Evolutionary conservation across 306 rosid species (phyloP), one percentile per base, ranked within the genome.

Genomic region (Prunus dulcis): DNA sequence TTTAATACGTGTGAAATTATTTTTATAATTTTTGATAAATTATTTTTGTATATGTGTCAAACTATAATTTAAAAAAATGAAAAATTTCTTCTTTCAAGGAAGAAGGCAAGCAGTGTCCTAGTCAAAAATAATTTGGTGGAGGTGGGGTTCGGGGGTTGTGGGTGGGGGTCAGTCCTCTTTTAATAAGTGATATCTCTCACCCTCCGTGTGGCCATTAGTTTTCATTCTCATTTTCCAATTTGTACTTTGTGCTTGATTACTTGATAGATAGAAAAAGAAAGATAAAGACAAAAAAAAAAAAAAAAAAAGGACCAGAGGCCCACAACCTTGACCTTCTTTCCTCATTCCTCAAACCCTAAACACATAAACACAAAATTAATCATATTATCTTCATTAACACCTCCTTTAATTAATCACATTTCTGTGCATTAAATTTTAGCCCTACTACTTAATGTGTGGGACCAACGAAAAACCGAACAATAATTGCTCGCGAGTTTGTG

Each of bases 181-280:
- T 50, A 72, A 12, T 63, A 76, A 84, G 73, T 38, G 18, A 56
- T 32, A 79, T 30, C 64, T 82, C 86, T 83, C 43, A 1, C 9
- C 43, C 43, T 38, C 43, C 91, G 87, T 88, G 86, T 85, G 96
- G 83, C 89, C 89, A 82, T 84, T 87, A 82, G 86, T 88, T 86
- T 87, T 74, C 89, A 91, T 86, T 90, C 89, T 85, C 88, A 83
- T 80, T 77, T 68, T 78, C 88, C 72, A 75, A 57, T 70, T 80
- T 80, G 93, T 87, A 85, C 93, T 91, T 86, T 56, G 30, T 67
- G 79, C 83, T 84, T 82, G 79, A 76, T 71, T 38, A 1, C 43
- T 1, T 6, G 43, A 38, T 38, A 3, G 18, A 43, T 67, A 67
- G 55, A 32, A 12, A 68, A 86, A 80, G 87, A 85, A 81, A 87